Percentiles rank a stretch among this genome's conserved stretches.
Conservation (phyloP, 805 yeast genomes). For the Pichia thaimueangensis region DNA sequence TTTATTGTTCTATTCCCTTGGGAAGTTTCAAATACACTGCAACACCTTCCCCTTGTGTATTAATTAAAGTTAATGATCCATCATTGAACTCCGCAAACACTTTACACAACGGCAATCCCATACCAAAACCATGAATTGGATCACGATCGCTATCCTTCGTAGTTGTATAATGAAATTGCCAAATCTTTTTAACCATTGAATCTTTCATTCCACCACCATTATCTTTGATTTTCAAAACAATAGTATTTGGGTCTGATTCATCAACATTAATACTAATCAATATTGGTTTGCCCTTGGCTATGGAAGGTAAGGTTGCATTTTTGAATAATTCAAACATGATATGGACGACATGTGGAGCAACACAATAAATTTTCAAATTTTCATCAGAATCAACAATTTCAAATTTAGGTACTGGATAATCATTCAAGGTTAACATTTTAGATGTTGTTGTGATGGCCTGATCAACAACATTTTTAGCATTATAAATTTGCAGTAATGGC, state of each 20-base stretch:
- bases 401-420: slow-evolving; percentile 28
- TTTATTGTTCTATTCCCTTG: background rate
- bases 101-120: slow-evolving; percentile 29
- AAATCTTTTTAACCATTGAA: slow-evolving; percentile 19
- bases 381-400: background rate
- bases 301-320: slow-evolving; percentile 27
- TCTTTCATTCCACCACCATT: slow-evolving; percentile 27
- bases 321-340: slow-evolving; percentile 28
- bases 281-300: slow-evolving; percentile 18
- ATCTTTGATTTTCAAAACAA: slow-evolving; percentile 22
- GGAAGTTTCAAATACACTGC: slow-evolving; percentile 23
- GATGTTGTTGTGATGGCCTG: slow-evolving; percentile 20
- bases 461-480: slow-evolving; percentile 13
- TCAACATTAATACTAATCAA: slow-evolving; percentile 11
- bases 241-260: slow-evolving; percentile 4
- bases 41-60: slow-evolving; percentile 21
- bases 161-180: slow-evolving; percentile 30
- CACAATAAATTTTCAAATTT: slow-evolving; percentile 16
- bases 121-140: slow-evolving; percentile 29
- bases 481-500: slow-evolving; percentile 14
- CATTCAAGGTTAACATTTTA: slow-evolving; percentile 21
- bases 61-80: slow-evolving; percentile 20
- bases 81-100: slow-evolving; percentile 23
- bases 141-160: slow-evolving; percentile 18
- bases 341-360: slow-evolving; percentile 27